phyloP scores from a whole-genome alignment of 2,329 filamentous ascomycete species.

The Aspergillus clavatus region DNA sequence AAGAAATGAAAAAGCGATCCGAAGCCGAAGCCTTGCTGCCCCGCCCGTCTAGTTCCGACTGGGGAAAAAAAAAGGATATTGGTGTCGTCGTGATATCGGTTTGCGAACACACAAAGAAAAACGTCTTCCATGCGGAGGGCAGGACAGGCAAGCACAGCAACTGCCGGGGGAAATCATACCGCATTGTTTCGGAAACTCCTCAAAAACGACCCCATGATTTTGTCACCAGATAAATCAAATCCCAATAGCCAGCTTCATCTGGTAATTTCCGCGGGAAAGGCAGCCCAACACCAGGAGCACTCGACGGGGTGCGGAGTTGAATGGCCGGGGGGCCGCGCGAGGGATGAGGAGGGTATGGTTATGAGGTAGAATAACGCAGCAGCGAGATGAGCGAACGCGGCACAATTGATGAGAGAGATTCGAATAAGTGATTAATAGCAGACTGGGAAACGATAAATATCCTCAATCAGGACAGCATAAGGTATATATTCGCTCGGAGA shows the following conservation, averaged over 20 bases:
- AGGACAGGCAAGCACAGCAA: not conserved
- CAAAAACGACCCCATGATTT: conserved; percentile 41
- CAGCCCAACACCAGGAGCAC: conserved; percentile 19
- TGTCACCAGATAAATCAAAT: conserved; percentile 19
- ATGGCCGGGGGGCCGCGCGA: not conserved
- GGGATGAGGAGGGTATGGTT: not conserved
- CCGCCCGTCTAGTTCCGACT: not conserved
- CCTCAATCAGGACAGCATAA: too few relatives aligned
- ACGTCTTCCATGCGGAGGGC: not conserved
- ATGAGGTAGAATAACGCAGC: not conserved
- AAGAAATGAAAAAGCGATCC: not conserved
- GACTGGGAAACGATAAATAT: too few relatives aligned
- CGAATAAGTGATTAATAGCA: not conserved
- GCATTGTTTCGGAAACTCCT: conserved; percentile 38
- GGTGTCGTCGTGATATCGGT: conserved; percentile 7
- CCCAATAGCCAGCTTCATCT: conserved; percentile 27
- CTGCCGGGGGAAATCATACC: conserved; percentile 23
- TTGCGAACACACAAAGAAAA: conserved; percentile 13
- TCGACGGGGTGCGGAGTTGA: conserved; percentile 7
- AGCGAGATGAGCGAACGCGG: not conserved
- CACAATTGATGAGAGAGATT: conserved; percentile 2
- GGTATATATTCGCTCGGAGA: too few relatives aligned
- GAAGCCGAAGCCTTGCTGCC: not conserved
- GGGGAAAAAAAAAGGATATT: conserved; percentile 4
- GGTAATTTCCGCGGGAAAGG: conserved; percentile 14